These are phyloP conservation scores for Lachnellula subtilissima DNA, from an alignment of 2,329 filamentous ascomycete species.

Conservation along the genomic window DNA sequence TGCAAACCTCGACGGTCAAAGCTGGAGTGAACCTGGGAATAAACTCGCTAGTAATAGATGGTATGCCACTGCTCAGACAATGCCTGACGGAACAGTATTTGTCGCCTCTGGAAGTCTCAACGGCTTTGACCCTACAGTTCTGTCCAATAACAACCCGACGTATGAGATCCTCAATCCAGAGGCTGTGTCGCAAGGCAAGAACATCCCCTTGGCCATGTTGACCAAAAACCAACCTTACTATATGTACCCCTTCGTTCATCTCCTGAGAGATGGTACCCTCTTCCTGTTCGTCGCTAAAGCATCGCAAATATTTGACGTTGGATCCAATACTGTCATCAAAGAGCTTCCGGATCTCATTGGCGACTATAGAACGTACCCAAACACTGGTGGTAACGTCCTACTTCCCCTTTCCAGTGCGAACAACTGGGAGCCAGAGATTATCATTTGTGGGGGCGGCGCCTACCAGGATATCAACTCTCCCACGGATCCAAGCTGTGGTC, in stretches of 20 bases:
- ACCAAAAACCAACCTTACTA: conserved; percentile 56
- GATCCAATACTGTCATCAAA: conserved; percentile 39
- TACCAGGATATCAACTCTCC: conserved; percentile 55
- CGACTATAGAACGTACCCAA: conserved; percentile 55
- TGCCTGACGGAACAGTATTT: conserved; percentile 53
- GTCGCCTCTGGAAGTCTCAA: conserved; percentile 57
- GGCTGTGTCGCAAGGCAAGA: conserved; percentile 44
- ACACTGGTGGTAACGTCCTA: conserved; percentile 54
- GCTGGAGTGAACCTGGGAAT: conserved; percentile 52
- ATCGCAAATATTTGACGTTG: conserved; percentile 51
- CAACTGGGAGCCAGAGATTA: conserved; percentile 47
- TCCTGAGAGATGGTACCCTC: conserved; percentile 50
- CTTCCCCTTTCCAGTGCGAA: conserved; percentile 48
- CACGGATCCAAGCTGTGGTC: conserved; percentile 54
- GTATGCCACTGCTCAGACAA: conserved; percentile 56
- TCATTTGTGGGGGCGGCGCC: conserved; percentile 55
- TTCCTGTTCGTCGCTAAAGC: conserved; percentile 54
- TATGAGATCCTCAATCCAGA: conserved; percentile 52
- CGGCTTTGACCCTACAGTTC: conserved; percentile 48
- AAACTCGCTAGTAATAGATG: conserved; percentile 50
- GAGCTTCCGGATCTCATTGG: conserved; percentile 49
- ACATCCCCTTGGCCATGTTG: conserved; percentile 48
- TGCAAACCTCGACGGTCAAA: conserved; percentile 41
- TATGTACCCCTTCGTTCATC: conserved; percentile 59
- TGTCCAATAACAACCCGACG: conserved; percentile 58